Evolutionary conservation across 176 grass and related monocot genomes (phyloP).

Genomic region (Ampelocalamus luodianensis): DNA sequence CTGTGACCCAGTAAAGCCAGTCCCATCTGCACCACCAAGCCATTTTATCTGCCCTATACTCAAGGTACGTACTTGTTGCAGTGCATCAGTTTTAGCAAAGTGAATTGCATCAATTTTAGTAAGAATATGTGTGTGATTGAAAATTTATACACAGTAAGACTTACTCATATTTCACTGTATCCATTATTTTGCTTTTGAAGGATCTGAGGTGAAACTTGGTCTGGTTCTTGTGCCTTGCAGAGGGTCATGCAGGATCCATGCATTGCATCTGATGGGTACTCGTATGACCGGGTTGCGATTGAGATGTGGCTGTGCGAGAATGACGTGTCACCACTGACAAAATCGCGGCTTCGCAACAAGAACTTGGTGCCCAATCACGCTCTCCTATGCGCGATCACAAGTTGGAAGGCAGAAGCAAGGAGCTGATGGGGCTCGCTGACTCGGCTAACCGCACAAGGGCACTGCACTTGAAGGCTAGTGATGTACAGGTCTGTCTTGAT

Average conservation of each 20-base stretch:
- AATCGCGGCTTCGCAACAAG: slow-evolving; percentile 42
- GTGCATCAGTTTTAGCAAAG: slow-evolving; percentile 27
- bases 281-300: slow-evolving; percentile 65
- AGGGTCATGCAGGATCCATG: slow-evolving; percentile 72
- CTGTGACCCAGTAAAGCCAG: not conserved
- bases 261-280: slow-evolving; percentile 81
- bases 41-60: slow-evolving; percentile 84
- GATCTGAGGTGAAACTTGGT: not conserved
- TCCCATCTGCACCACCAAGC: slow-evolving; percentile 47
- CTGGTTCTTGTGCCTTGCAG: slow-evolving; percentile 36
- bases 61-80: slow-evolving; percentile 51
- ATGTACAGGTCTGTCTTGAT: slow-evolving; percentile 28
- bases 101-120: slow-evolving; percentile 22
- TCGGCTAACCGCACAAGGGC: slow-evolving; percentile 37
- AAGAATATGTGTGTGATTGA: not conserved
- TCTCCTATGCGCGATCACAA: slow-evolving; percentile 44
- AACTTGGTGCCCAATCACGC: slow-evolving; percentile 44
- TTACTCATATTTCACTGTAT: not conserved
- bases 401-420: slow-evolving; percentile 35
- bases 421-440: slow-evolving; percentile 9
- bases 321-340: slow-evolving; percentile 48
- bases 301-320: slow-evolving; percentile 58
- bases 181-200: slow-evolving; percentile 18
- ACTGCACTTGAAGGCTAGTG: slow-evolving; percentile 18
- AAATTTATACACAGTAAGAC: not conserved